Conservation (phyloP, 257 asterid species). For the Gynochthodes officinalis region DNA sequence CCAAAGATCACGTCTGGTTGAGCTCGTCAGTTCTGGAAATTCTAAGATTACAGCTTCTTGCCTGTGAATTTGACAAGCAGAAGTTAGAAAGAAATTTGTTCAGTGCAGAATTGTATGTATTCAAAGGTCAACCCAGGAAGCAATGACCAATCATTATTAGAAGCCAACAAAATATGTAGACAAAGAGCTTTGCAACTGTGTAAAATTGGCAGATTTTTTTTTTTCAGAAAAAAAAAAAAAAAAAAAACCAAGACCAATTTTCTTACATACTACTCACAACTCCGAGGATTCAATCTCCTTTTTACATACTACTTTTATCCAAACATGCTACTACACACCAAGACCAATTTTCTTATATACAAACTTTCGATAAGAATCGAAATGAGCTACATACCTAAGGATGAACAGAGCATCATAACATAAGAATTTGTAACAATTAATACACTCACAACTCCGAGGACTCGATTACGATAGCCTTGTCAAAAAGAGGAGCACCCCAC, state of each 20-base stretch:
- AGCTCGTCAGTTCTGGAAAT: constrained; percentile 91
- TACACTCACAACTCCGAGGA: constrained; percentile 70
- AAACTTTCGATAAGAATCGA: background rate
- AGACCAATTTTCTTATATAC: background rate
- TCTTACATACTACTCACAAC: too few relatives aligned
- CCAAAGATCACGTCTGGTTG: constrained; percentile 92
- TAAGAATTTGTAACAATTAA: too few relatives aligned
- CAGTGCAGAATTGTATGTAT: background rate
- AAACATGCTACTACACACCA: background rate
- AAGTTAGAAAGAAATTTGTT: background rate
- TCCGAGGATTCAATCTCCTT: background rate
- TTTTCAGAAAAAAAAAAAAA: too few relatives aligned
- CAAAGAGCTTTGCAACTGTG: background rate
- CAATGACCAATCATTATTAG: background rate
- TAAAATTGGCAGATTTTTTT: background rate
- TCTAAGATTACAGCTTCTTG: constrained; percentile 64
- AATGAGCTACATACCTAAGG: too few relatives aligned
- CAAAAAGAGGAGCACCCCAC: constrained; percentile 95
- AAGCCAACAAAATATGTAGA: background rate
- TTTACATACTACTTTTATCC: background rate
- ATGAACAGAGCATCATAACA: background rate
- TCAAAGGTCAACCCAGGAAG: background rate
- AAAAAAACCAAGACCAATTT: too few relatives aligned
- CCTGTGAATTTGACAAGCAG: constrained; percentile 31
- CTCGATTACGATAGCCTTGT: constrained; percentile 73